Conservation (phyloP, 345 rosid genomes). For the Citrus glauca region DNA sequence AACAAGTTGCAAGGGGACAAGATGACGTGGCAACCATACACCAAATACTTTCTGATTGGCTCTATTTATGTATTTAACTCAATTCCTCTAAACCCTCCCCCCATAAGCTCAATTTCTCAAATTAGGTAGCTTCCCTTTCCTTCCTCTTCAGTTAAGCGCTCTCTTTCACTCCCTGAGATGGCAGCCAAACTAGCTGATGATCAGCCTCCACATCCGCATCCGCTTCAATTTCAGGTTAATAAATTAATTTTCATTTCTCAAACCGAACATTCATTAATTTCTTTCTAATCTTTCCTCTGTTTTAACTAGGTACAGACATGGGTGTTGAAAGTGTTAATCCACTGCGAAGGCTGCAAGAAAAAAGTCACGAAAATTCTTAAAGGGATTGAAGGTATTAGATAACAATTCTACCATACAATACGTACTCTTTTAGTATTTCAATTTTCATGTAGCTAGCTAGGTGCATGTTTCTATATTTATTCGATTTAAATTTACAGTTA, state of each 20-base stretch:
- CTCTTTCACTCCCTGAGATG: constrained; percentile 23
- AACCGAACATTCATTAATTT: not conserved
- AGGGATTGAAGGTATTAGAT: constrained; percentile 47
- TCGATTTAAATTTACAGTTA: not conserved
- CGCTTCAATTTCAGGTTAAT: constrained; percentile 45
- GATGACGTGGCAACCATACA: constrained; percentile 27
- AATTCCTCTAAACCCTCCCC: not conserved
- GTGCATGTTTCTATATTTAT: not conserved
- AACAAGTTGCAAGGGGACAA: not conserved
- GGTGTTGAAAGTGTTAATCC: constrained; percentile 59
- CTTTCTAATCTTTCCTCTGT: not conserved
- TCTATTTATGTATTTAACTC: not conserved
- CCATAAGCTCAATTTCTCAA: not conserved
- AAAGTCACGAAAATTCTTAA: constrained; percentile 70
- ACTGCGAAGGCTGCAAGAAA: constrained; percentile 75
- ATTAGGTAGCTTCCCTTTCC: not conserved
- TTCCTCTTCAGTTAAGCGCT: constrained; percentile 1
- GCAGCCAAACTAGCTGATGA: constrained; percentile 34
- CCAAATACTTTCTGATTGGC: not conserved
- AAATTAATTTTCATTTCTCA: not conserved
- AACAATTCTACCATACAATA: too few species aligned
- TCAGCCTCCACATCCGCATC: constrained; percentile 18
- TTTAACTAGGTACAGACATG: constrained; percentile 42
- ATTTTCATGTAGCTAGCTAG: not conserved
- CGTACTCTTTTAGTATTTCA: too few species aligned